These are phyloP conservation scores for Pichia ethanolica DNA, from an alignment of 805 yeast species.

Conservation along the genomic window DNA sequence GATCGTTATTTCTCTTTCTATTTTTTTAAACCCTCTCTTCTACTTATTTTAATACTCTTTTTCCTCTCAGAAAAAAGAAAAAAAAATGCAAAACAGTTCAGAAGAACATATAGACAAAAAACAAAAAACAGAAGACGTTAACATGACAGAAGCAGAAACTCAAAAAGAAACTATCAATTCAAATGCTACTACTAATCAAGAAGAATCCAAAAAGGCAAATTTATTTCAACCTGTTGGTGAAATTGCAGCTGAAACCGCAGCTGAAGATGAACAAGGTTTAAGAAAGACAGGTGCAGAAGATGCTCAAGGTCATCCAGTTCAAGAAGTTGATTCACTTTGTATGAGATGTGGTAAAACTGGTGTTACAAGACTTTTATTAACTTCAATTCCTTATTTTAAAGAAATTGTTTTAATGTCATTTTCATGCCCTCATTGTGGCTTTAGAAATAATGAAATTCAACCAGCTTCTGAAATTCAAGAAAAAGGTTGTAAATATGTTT, in stretches of 20 bases:
- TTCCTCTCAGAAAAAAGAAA: not conserved
- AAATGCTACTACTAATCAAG: not conserved
- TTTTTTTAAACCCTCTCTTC: too few species aligned
- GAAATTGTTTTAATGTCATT: constrained; percentile 93
- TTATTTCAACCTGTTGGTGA: constrained; percentile 56
- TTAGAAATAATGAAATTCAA: constrained; percentile 87
- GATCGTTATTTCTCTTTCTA: too few species aligned
- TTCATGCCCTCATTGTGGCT: constrained; percentile 90
- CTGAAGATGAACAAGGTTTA: constrained; percentile 25
- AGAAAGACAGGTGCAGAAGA: constrained; percentile 71
- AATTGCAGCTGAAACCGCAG: constrained; percentile 41
- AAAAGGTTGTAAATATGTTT: constrained; percentile 68
- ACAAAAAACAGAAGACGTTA: constrained; percentile 17
- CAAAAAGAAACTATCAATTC: not conserved
- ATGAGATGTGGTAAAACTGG: constrained; percentile 93
- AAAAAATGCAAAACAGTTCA: not conserved
- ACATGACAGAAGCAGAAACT: constrained; percentile 13
- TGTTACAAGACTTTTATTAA: constrained; percentile 70
- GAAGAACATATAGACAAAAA: constrained; percentile 22
- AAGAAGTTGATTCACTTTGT: constrained; percentile 89
- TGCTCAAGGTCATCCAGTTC: constrained; percentile 88
- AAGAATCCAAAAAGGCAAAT: constrained; percentile 26
- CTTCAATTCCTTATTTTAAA: constrained; percentile 85
- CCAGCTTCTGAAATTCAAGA: constrained; percentile 92
- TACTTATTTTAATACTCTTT: too few species aligned